Conservation (phyloP, 108 stramenopile genomes). For the Skeletonema grethae region DNA sequence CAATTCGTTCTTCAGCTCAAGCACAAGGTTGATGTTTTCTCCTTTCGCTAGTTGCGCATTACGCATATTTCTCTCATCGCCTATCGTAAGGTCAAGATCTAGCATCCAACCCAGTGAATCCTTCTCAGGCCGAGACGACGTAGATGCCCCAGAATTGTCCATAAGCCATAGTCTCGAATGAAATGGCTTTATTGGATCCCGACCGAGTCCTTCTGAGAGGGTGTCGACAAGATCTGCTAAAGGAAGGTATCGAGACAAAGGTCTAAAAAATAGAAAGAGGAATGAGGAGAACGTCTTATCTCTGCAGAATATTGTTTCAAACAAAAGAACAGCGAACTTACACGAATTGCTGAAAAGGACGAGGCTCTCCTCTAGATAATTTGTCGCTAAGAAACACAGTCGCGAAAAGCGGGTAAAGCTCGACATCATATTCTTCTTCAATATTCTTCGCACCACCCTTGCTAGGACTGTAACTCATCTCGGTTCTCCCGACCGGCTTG, state of each 20-base stretch:
- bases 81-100: constrained; percentile 69
- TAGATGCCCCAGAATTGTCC: constrained; percentile 29
- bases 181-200: constrained; percentile 54
- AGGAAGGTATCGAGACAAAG: constrained; percentile 74
- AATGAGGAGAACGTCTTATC: too few relatives aligned
- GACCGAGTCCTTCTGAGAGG: constrained; percentile 73
- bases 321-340: background rate
- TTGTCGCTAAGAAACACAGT: constrained; percentile 85
- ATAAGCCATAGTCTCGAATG: constrained; percentile 76
- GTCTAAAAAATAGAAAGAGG: constrained; percentile 8
- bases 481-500: constrained; percentile 23
- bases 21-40: constrained; percentile 61
- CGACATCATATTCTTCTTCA: constrained; percentile 78
- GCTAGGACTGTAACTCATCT: constrained; percentile 34
- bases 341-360: constrained; percentile 83
- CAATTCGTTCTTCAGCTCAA: constrained; percentile 78
- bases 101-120: constrained; percentile 61
- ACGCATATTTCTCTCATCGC: constrained; percentile 61
- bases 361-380: constrained; percentile 73
- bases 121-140: constrained; percentile 23
- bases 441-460: constrained; percentile 10
- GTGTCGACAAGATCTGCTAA: constrained; percentile 65
- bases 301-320: too few relatives aligned
- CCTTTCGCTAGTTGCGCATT: constrained; percentile 36
- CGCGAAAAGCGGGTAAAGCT: constrained; percentile 83